Conservation (phyloP, 257 asterid genomes). For the Solanum virginianum region DNA sequence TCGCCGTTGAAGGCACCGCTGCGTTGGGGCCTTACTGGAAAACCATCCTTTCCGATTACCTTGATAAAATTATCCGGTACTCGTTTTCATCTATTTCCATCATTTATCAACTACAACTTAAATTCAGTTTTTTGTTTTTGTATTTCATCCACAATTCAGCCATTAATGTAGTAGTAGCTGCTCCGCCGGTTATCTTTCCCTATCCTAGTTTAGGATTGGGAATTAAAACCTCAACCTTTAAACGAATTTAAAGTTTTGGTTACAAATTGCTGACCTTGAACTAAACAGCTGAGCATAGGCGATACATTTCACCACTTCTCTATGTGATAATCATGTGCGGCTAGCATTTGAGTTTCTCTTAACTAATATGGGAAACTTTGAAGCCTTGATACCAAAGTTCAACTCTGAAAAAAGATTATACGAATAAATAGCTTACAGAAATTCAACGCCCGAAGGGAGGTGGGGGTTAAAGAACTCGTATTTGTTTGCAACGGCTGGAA, state of each 20-base stretch:
- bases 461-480: neutral
- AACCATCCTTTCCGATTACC: constrained; percentile 68
- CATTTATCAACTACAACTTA: neutral
- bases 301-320: neutral
- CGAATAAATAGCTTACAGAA: neutral
- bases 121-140: neutral
- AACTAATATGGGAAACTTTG: neutral
- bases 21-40: constrained; percentile 82
- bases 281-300: neutral
- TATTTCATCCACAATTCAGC: neutral
- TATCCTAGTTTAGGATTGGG: neutral
- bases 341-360: neutral
- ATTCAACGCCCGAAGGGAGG: neutral
- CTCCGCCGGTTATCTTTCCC: neutral
- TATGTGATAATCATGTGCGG: neutral
- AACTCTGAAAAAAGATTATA: neutral
- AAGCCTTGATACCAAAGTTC: neutral
- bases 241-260: neutral
- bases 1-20: constrained; percentile 97
- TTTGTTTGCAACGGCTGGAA: neutral
- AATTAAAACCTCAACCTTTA: neutral
- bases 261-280: neutral
- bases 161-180: neutral
- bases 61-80: constrained; percentile 76
- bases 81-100: neutral